Evolutionary conservation across 345 rosid species (phyloP), one percentile per base, ranked within the genome.

Genomic region (Excoecaria cochinchinensis): DNA sequence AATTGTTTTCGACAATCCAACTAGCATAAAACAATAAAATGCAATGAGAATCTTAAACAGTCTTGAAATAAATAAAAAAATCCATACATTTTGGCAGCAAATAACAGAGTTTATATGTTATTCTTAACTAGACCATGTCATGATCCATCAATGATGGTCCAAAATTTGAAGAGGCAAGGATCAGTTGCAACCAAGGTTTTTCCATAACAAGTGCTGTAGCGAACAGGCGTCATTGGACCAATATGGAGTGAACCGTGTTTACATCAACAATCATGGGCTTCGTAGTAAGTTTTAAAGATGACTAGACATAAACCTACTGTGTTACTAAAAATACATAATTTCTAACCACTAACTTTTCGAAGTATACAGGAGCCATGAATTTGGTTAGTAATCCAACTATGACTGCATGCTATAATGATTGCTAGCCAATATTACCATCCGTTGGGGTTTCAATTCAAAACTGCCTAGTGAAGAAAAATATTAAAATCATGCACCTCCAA

Each of bases 161-260:
- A 25, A 63, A 58, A 17, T 67, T 19, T 17, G 19, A 56, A 58
- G 63, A 67, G 15, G 46, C 39, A 46, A 56, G 78, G 67, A 47
- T 57, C 59, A 31, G 11, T 15, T 22, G 31, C 31, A 31, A 2
- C 31, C 31, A 0, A 31, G 31, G 31, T 40, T 22, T 46, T 19
- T 36, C 6, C 4, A n/a, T 36, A 44, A n/a, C 13, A 64, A 21
- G 3, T 63, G 51, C 42, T 8, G 24, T 22, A 48, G 42, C 3
- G 16, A 53, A 50, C 69, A 31, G 31, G 2, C 2, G 31, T 31
- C 31, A 31, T 31, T 1, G 31, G 31, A 31, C 63, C 50, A 39
- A 19, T 48, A 0, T 51, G 39, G 8, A 61, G 36, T 44, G n/a
- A 74, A 24, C 21, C 15, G 22, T 12, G 38, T 53, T 63, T n/a